A percentile compares a stretch with the other conserved stretches of the same genome.
These are phyloP conservation scores for Pythium grandisporangium DNA, from an alignment of 352 stramenopile species.

Conservation along the genomic window DNA sequence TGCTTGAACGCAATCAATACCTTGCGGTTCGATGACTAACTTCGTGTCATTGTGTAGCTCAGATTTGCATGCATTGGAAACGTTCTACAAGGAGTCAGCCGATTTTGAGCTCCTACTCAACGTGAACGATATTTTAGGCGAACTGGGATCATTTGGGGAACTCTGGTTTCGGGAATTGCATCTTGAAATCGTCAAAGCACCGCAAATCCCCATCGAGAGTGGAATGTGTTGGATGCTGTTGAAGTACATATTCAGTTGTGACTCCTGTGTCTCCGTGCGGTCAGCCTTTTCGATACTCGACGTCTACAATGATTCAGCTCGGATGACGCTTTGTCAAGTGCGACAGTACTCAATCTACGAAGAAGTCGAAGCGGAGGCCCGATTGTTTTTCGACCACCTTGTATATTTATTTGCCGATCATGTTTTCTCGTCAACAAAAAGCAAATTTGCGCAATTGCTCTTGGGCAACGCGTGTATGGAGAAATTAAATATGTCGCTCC, in stretches of 20 bases:
- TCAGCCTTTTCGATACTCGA: constrained; percentile 51
- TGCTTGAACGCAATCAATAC: no score
- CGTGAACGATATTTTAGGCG: constrained; percentile 28
- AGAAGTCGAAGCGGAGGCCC: constrained; percentile 78
- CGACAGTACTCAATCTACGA: constrained; percentile 66
- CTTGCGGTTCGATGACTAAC: no score
- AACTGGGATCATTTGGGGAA: constrained; percentile 53
- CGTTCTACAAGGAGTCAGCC: constrained; percentile 35
- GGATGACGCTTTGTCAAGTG: constrained; percentile 33
- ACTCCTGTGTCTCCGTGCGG: not conserved
- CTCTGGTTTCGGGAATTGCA: constrained; percentile 83
- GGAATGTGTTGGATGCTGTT: constrained; percentile 80
- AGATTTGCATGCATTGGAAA: constrained; percentile 48
- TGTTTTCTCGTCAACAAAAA: constrained; percentile 59
- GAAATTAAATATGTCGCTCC: not conserved
- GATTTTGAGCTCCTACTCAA: constrained; percentile 49
- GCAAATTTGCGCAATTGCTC: constrained; percentile 9
- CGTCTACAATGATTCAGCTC: constrained; percentile 79
- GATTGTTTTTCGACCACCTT: constrained; percentile 73
- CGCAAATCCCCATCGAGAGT: constrained; percentile 77
- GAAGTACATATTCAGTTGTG: constrained; percentile 15
- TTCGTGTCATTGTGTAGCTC: no score
- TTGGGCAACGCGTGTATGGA: constrained; percentile 1
- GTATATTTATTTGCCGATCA: constrained; percentile 54
- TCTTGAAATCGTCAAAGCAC: constrained; percentile 48